These are phyloP conservation scores for Diaporthe citrichinensis DNA, from an alignment of 2,329 filamentous ascomycete species.

Conservation along the genomic window DNA sequence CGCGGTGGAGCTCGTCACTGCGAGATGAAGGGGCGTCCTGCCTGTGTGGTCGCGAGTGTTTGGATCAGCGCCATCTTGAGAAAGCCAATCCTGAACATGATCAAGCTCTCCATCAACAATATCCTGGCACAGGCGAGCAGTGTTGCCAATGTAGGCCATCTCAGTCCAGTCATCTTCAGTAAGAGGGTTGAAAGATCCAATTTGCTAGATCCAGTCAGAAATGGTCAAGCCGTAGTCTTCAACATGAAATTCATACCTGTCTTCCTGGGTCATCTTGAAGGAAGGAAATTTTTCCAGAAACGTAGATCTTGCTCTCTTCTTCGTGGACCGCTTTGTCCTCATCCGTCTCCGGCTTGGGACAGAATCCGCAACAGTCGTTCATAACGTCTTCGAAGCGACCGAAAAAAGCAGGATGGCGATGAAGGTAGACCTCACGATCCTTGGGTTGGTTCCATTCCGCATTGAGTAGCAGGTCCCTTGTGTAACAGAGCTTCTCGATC, in stretches of 20 bases:
- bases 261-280: conserved; percentile 86
- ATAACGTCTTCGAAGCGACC: conserved; percentile 82
- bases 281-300: conserved; percentile 81
- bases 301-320: conserved; percentile 81
- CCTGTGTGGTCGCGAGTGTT: conserved; percentile 85
- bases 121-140: conserved; percentile 81
- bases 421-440: conserved; percentile 81
- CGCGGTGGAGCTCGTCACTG: conserved; percentile 76
- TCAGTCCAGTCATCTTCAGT: conserved; percentile 90
- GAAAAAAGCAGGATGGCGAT: conserved; percentile 90
- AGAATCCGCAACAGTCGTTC: conserved; percentile 85
- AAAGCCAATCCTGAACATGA: conserved; percentile 76
- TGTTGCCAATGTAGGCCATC: conserved; percentile 90
- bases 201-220: conserved; percentile 53
- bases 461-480: conserved; percentile 85
- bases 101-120: conserved; percentile 83
- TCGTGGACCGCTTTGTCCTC: conserved; percentile 80
- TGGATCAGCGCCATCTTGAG: conserved; percentile 76
- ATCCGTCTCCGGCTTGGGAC: conserved; percentile 76
- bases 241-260: conserved; percentile 58
- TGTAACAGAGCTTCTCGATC: conserved; percentile 87
- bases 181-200: conserved; percentile 82
- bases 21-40: conserved; percentile 83
- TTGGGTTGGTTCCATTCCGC: conserved; percentile 88
- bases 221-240: not conserved